Conservation (phyloP, 2,329 filamentous ascomycete species). For the Fusarium concolor region DNA sequence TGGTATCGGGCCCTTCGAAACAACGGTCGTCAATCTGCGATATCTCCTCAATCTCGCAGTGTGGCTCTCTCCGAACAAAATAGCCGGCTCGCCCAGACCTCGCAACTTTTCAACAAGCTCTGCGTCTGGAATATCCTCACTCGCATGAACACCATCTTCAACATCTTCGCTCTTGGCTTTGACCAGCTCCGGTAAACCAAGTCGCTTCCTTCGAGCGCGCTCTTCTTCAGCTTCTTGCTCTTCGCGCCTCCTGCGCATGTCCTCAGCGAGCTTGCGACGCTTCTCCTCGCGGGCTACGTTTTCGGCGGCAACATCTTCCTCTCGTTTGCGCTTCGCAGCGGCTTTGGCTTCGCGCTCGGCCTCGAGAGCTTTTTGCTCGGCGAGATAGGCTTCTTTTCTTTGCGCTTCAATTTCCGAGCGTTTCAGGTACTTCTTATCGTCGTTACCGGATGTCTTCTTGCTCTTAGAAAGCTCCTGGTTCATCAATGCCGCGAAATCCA, state of each 20-base stretch:
- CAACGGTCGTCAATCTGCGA: slow-evolving; percentile 69
- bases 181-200: slow-evolving; percentile 82
- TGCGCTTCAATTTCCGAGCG: slow-evolving; percentile 88
- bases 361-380: slow-evolving; percentile 82
- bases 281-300: slow-evolving; percentile 82
- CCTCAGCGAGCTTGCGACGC: slow-evolving; percentile 81
- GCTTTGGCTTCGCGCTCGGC: slow-evolving; percentile 75
- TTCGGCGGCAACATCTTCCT: slow-evolving; percentile 83
- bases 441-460: slow-evolving; percentile 63
- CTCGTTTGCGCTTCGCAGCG: slow-evolving; percentile 85
- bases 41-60: slow-evolving; percentile 76
- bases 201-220: slow-evolving; percentile 74
- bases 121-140: slow-evolving; percentile 76
- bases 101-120: slow-evolving; percentile 77
- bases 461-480: slow-evolving; percentile 89
- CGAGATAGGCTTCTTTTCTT: slow-evolving; percentile 81
- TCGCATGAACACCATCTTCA: slow-evolving; percentile 57
- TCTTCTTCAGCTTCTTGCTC: slow-evolving; percentile 81
- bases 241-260: slow-evolving; percentile 76
- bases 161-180: slow-evolving; percentile 54
- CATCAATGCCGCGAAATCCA: slow-evolving; percentile 98
- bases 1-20: slow-evolving; percentile 84
- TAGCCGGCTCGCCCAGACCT: slow-evolving; percentile 76
- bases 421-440: slow-evolving; percentile 81
- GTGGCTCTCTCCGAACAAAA: slow-evolving; percentile 85